Evolutionary conservation across 179 eudicot species (phyloP).

Genomic region (Drosera spatulata): DNA sequence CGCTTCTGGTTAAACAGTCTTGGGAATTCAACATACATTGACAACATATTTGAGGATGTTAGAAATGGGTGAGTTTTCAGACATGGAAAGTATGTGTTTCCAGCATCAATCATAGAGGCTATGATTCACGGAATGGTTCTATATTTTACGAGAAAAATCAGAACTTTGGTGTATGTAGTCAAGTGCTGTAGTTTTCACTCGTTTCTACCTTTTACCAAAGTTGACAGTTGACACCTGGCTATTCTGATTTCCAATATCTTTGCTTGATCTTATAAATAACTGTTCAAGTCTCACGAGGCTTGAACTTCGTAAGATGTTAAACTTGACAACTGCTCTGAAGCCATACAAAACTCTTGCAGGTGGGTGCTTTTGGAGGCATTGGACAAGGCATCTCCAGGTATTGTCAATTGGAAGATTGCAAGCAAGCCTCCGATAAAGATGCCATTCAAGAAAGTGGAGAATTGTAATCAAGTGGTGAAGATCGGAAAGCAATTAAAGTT

Average conservation of each 20-base stretch:
- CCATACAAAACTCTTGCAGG: slow-evolving; percentile 12
- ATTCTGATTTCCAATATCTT: no score
- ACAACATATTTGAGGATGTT: slow-evolving; percentile 51
- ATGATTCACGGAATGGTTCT: no score
- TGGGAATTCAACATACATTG: slow-evolving; percentile 34
- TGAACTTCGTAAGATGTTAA: no score
- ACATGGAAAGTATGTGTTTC: no score
- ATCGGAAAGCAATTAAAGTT: slow-evolving; percentile 43
- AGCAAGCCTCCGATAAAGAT: slow-evolving; percentile 45
- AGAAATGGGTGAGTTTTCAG: slow-evolving; percentile 34
- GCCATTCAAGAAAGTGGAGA: slow-evolving; percentile 48
- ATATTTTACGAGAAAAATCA: no score
- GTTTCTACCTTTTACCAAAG: no score
- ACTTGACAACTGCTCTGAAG: no score
- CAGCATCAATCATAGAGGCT: not conserved
- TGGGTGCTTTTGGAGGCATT: slow-evolving; percentile 46
- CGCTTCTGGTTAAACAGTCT: slow-evolving; percentile 53
- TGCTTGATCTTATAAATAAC: no score
- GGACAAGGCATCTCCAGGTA: slow-evolving; percentile 37
- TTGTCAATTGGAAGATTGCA: slow-evolving; percentile 49
- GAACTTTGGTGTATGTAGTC: no score
- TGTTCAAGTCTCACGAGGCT: no score
- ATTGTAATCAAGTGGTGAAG: slow-evolving; percentile 41
- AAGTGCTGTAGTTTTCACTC: no score
- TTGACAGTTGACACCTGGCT: no score